Evolutionary conservation across 2,329 filamentous ascomycete species (phyloP), one percentile per base, ranked within the genome.

Genomic region (Geosmithia flava): DNA sequence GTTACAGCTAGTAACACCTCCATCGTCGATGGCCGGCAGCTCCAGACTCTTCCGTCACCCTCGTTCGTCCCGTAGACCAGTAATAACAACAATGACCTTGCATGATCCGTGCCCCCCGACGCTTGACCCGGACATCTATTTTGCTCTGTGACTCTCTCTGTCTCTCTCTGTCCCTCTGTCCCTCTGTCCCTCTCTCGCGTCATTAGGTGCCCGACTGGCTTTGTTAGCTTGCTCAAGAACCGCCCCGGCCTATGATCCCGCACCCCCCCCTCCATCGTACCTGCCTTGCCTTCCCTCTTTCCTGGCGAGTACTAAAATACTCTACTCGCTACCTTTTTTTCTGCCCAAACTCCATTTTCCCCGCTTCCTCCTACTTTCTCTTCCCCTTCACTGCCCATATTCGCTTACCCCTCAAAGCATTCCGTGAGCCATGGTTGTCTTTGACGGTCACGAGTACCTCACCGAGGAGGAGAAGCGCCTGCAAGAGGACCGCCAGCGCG

Each of bases 391-490:
- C 44, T 46, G 27, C 20, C 11, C 30, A 23, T 13, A 3, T 40
- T 15, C 16, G 15, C n/a, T 42, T 20, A 6, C 19, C 15, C 46
- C 30, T 19, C 19, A 27, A 39, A 16, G 39, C 17, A 13, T 30
- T 7, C 20, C 2, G n/a, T 42, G n/a, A 61, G 66, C 55, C 50
- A 97, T 97, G 91, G 90, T 95, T 62, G 77, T 94, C 60, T 83
- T 93, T 62, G 88, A 95, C 67, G 81, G 84, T 61, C 81, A 93
- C 67, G 86, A 93, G 62, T 90, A 88, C 66, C 76, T 91, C 62
- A 89, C 85, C 51, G 83, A 86, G 66, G 91, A 97, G 69, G 91
- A 97, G 74, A 85, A 85, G 66, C 84, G 93, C 46, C 76, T 97
- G 56, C 84, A 85, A 61, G 81, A 95, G 61, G 91, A 97, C 67